These are phyloP conservation scores for Pythium periplocum DNA, from an alignment of 352 stramenopile genomes.

Conservation along the genomic window DNA sequence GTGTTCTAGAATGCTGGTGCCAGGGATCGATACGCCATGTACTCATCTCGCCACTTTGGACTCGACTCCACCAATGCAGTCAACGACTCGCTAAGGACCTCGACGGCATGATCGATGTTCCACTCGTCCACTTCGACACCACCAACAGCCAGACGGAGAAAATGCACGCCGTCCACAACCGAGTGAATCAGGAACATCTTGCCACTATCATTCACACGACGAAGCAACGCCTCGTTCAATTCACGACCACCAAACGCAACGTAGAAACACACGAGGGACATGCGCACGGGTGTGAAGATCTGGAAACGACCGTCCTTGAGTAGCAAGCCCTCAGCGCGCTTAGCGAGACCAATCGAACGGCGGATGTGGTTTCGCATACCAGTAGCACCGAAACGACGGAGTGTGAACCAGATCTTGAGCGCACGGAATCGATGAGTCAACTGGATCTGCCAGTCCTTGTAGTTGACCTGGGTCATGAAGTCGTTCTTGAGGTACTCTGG, in stretches of 20 bases:
- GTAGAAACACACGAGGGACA: conserved; percentile 64
- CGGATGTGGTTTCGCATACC: conserved; percentile 51
- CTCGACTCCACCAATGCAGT: conserved; percentile 24
- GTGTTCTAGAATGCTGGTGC: no score
- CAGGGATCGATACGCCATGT: conserved; percentile 1
- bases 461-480: conserved; percentile 51
- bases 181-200: conserved; percentile 65
- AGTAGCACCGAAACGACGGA: conserved; percentile 54
- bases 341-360: conserved; percentile 36
- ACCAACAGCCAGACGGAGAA: conserved; percentile 48
- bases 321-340: conserved; percentile 37
- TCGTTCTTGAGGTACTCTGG: conserved; percentile 75
- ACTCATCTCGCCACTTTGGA: conserved; percentile 27
- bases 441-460: conserved; percentile 75
- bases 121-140: conserved; percentile 39
- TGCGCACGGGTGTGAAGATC: conserved; percentile 38
- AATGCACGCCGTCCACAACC: conserved; percentile 44
- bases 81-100: conserved; percentile 26
- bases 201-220: conserved; percentile 49
- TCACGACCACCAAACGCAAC: conserved; percentile 38
- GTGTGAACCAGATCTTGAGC: conserved; percentile 71
- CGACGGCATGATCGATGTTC: conserved; percentile 40
- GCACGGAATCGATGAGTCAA: conserved; percentile 63
- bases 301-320: conserved; percentile 40
- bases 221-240: conserved; percentile 41